phyloP scores from a whole-genome alignment of 345 rosid species.

The Boechera divaricarpa region DNA sequence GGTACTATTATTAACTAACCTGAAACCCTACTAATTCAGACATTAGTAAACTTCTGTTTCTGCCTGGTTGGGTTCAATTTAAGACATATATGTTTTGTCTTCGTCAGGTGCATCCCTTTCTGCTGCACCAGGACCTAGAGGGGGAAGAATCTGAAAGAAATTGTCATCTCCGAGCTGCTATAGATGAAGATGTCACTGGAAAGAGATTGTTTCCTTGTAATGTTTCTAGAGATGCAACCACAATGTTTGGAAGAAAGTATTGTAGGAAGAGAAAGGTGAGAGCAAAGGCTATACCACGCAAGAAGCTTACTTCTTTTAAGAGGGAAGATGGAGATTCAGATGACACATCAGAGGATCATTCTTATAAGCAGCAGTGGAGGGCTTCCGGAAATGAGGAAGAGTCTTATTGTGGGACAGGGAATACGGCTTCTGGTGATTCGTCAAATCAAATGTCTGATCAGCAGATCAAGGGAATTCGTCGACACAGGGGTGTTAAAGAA shows the following conservation, averaged over 20 bases:
- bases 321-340: slow-evolving; percentile 61
- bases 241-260: slow-evolving; percentile 54
- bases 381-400: slow-evolving; percentile 50
- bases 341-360: slow-evolving; percentile 55
- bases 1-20: slow-evolving; percentile 43
- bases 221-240: slow-evolving; percentile 44
- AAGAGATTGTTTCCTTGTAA: slow-evolving; percentile 37
- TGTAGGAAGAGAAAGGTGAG: slow-evolving; percentile 68
- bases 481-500: slow-evolving; percentile 46
- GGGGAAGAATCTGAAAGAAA: slow-evolving; percentile 63
- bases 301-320: slow-evolving; percentile 52
- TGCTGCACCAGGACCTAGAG: slow-evolving; percentile 57
- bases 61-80: slow-evolving; percentile 4
- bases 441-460: slow-evolving; percentile 49
- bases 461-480: slow-evolving; percentile 43
- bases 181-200: slow-evolving; percentile 57
- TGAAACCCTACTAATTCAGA: slow-evolving; percentile 4
- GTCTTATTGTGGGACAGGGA: slow-evolving; percentile 50
- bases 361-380: slow-evolving; percentile 51
- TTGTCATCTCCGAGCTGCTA: slow-evolving; percentile 42
- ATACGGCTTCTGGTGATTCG: slow-evolving; percentile 51
- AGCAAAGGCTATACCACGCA: slow-evolving; percentile 48
- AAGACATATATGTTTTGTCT: slow-evolving; percentile 30
- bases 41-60: slow-evolving; percentile 19
- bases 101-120: slow-evolving; percentile 79